These are phyloP conservation scores for Glycine latifolia DNA, from an alignment of 306 rosid genomes.

Conservation along the genomic window DNA sequence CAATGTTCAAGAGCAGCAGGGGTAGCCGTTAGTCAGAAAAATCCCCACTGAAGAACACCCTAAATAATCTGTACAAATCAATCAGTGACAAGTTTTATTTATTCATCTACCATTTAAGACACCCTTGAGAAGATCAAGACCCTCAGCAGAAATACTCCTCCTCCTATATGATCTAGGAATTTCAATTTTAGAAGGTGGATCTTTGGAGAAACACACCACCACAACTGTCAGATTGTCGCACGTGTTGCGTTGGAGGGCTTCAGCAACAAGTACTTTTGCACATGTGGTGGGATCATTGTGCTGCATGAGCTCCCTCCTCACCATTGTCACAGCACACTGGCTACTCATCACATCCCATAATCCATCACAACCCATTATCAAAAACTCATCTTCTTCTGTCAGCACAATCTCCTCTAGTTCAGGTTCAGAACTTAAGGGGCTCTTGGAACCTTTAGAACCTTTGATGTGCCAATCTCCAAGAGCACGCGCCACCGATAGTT, in stretches of 20 bases:
- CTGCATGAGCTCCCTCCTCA: constrained; percentile 67
- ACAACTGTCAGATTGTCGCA: constrained; percentile 74
- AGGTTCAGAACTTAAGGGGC: constrained; percentile 74
- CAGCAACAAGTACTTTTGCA: constrained; percentile 63
- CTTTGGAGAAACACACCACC: constrained; percentile 68
- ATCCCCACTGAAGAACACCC: constrained; percentile 12
- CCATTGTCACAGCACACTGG: constrained; percentile 86
- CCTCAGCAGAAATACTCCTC: constrained; percentile 81
- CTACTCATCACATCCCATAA: constrained; percentile 87
- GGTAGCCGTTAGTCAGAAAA: too few species aligned
- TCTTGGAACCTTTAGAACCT: constrained; percentile 65
- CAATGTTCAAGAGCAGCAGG: not conserved
- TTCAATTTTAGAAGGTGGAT: constrained; percentile 69
- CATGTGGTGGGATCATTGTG: constrained; percentile 66
- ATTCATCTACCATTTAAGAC: constrained; percentile 59
- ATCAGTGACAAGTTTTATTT: constrained; percentile 6
- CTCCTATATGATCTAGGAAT: constrained; percentile 66
- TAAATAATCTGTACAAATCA: constrained; percentile 47
- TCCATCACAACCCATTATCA: constrained; percentile 78
- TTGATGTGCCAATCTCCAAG: constrained; percentile 84
- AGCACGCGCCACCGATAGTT: constrained; percentile 73
- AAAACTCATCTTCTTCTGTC: constrained; percentile 71
- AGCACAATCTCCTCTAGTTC: constrained; percentile 63
- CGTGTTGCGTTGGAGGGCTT: constrained; percentile 71
- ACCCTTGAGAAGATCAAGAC: constrained; percentile 77